Conservation (phyloP, 495 filamentous ascomycete species). For the Tuber umbilicatum region DNA sequence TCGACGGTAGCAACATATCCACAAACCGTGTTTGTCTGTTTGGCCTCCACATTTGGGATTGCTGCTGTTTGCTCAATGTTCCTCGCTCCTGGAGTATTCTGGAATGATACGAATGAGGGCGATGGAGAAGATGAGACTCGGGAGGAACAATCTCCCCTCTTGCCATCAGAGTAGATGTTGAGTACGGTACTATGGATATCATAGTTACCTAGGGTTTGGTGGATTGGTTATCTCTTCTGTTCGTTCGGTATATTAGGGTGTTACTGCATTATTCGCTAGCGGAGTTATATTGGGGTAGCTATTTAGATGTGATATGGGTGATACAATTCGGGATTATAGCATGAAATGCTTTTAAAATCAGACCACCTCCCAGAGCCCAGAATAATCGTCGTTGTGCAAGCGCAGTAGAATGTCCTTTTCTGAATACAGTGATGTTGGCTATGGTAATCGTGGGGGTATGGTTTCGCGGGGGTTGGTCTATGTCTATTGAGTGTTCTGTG, state of each 20-base stretch:
- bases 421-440: no score
- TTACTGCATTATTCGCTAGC: background rate
- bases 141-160: background rate
- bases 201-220: background rate
- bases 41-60: constrained; percentile 60
- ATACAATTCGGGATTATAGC: background rate
- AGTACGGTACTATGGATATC: background rate
- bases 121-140: constrained; percentile 6
- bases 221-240: background rate
- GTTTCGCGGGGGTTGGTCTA: background rate
- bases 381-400: background rate
- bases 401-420: no score
- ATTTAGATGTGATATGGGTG: background rate
- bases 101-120: constrained; percentile 16
- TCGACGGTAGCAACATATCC: constrained; percentile 68
- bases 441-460: no score
- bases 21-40: constrained; percentile 73
- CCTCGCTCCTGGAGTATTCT: constrained; percentile 25
- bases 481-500: background rate
- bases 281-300: background rate
- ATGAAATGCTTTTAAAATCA: background rate
- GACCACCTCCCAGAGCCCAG: background rate
- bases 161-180: background rate
- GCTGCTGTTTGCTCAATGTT: constrained; percentile 62
- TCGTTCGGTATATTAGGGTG: background rate